These are phyloP conservation scores for Kurtzmaniella quercitrusa DNA, from an alignment of 1,139 yeast species.

Conservation along the genomic window DNA sequence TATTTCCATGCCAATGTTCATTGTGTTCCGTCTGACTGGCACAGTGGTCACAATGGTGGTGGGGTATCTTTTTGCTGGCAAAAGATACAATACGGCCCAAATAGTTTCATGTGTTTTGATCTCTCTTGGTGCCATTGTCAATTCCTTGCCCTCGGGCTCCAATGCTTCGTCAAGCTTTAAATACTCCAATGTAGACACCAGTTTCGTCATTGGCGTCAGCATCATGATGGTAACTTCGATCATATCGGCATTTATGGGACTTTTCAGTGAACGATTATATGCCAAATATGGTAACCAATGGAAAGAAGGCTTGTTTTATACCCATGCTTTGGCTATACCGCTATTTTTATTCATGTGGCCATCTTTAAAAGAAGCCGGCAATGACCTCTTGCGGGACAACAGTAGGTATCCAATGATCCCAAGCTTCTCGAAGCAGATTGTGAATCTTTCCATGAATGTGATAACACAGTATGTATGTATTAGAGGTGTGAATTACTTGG, in stretches of 20 bases:
- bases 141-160: constrained; percentile 28
- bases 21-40: constrained; percentile 63
- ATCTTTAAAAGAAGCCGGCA: constrained; percentile 13
- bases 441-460: constrained; percentile 40
- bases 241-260: constrained; percentile 50
- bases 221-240: constrained; percentile 45
- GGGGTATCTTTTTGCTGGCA: constrained; percentile 46
- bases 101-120: constrained; percentile 48
- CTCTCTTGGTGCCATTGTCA: constrained; percentile 53
- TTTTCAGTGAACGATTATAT: constrained; percentile 50
- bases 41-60: constrained; percentile 58
- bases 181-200: constrained; percentile 2
- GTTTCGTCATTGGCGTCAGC: constrained; percentile 38
- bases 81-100: constrained; percentile 43
- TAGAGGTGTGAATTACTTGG: constrained; percentile 60
- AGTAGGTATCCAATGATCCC: background rate
- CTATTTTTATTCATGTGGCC: constrained; percentile 38
- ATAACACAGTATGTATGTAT: constrained; percentile 62
- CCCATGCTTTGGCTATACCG: constrained; percentile 56
- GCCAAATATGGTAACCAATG: constrained; percentile 52
- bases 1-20: constrained; percentile 64
- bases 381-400: constrained; percentile 10
- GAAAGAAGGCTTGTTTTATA: constrained; percentile 61
- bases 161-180: background rate
- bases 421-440: constrained; percentile 13